Evolutionary conservation across 768 basidiomycete species (phyloP), one percentile per base, ranked within the genome.

Genomic region (Tylopilus plumbeoviolaceoides): DNA sequence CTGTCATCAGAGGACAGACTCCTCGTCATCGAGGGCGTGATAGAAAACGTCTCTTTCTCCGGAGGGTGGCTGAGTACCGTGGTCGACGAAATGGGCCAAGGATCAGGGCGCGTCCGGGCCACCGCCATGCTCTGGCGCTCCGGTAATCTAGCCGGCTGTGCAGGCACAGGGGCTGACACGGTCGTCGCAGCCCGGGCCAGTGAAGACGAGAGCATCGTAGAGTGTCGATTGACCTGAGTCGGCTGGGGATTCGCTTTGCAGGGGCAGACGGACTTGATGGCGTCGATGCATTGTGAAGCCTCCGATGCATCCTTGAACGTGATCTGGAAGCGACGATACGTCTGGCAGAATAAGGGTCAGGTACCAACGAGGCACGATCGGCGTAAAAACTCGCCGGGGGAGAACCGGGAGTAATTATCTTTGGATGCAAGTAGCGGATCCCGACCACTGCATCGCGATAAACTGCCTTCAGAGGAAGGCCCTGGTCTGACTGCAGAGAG

Each of bases 381-480:
- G 45, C 12, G 47, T 18, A 23, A 42, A 17, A 18, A 64, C 68
- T 53, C 59, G 70, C 75, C 48, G 71, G 68, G n/a, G 57, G 59
- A 38, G 59, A 59, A 42, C 66, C 66, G 17, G 61, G 59, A 9
- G 63, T 59, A 6, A 61, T 40, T 12, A 55, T 73, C 28, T 72
- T 73, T 25, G 78, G 77, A 56, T 85, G 75, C 31, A 89, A 70
- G 60, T 91, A 91, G 21, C 89, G 83, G 42, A 91, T 78, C 12
- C 89, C 89, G 25, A 90, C 85, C 0, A 84, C 73, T 5, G 78
- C 73, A 50, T 86, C 88, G 21, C 85, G 82, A 64, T 87, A 88
- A 10, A 91, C 87, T 8, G 87, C 89, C 66, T 89, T 90, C 40
- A 91, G 69, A n/a, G 89, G 87, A 28, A 85, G 74, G 21, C 79